phyloP scores from a whole-genome alignment of 1,284 basidiomycete genomes.

The Chalciporus sp. region DNA sequence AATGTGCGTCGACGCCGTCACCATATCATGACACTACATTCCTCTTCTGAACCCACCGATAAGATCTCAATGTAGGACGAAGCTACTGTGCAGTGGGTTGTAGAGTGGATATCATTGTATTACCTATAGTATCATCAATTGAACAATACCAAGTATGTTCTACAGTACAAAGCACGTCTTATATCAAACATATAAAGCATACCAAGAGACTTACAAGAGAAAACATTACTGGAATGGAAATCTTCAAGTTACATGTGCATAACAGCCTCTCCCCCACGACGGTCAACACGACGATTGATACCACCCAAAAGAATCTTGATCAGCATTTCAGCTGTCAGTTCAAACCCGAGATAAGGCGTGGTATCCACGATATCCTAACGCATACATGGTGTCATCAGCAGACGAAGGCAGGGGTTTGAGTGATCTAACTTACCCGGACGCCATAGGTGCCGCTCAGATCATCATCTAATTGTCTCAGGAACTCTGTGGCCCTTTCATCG shows the following conservation, averaged over 20 bases:
- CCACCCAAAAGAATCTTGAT: slow-evolving; percentile 61
- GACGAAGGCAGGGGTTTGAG: neutral
- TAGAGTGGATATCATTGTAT: too few relatives aligned
- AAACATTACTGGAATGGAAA: too few relatives aligned
- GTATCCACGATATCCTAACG: slow-evolving; percentile 63
- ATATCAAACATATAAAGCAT: too few relatives aligned
- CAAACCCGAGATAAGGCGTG: slow-evolving; percentile 47
- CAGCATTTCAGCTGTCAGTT: slow-evolving; percentile 45
- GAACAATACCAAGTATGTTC: too few relatives aligned
- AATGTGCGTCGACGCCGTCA: too few relatives aligned
- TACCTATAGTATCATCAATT: too few relatives aligned
- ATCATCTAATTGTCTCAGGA: slow-evolving; percentile 52
- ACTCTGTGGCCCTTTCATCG: slow-evolving; percentile 44
- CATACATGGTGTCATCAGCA: slow-evolving; percentile 1
- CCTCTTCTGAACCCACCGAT: too few relatives aligned
- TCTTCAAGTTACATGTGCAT: slow-evolving; percentile 17
- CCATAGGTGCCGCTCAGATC: slow-evolving; percentile 37
- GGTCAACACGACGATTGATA: slow-evolving; percentile 56
- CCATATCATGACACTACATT: too few relatives aligned
- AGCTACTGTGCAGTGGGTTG: too few relatives aligned
- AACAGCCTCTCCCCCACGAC: slow-evolving; percentile 35
- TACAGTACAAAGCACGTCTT: too few relatives aligned
- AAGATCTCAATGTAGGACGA: too few relatives aligned
- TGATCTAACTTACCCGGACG: slow-evolving; percentile 37
- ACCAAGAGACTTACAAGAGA: too few relatives aligned